A percentile compares a stretch with the other conserved stretches of the same genome.
Evolutionary conservation across 805 yeast genomes (phyloP).

Genomic region (Candida takata): DNA sequence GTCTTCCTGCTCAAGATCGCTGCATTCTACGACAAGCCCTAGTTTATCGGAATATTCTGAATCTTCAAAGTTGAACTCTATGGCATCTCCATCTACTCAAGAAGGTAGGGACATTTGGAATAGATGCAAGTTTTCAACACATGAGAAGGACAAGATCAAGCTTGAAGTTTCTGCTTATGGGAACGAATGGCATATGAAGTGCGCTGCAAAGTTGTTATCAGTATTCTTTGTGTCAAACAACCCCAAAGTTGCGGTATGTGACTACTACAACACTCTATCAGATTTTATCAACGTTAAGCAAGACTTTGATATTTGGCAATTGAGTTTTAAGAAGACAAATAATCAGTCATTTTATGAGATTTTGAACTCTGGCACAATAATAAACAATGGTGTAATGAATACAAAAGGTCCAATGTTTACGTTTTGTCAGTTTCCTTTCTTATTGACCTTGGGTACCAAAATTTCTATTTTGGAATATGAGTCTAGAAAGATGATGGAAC

Average conservation of each 20-base stretch:
- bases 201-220: conserved; percentile 56
- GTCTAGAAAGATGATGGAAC: conserved; percentile 72
- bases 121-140: conserved; percentile 2
- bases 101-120: conserved; percentile 2
- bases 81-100: conserved; percentile 1
- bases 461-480: conserved; percentile 77
- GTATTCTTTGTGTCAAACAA: conserved; percentile 50
- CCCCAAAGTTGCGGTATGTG: conserved; percentile 14
- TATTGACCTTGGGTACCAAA: conserved; percentile 76
- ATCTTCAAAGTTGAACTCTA: conserved; percentile 5
- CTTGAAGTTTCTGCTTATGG: conserved; percentile 56
- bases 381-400: background rate
- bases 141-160: conserved; percentile 16
- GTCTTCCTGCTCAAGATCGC: background rate
- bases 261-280: conserved; percentile 72
- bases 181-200: conserved; percentile 71
- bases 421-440: conserved; percentile 80
- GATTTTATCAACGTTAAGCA: conserved; percentile 70
- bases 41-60: conserved; percentile 4
- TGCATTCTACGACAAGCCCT: conserved; percentile 3
- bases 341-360: conserved; percentile 10
- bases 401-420: conserved; percentile 32
- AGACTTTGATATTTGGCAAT: conserved; percentile 84
- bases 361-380: conserved; percentile 10
- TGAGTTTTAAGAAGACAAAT: conserved; percentile 21